Base-by-base conservation (phyloP, 2,329 filamentous ascomycete species). In the Colletotrichum ledebouriae region DNA sequence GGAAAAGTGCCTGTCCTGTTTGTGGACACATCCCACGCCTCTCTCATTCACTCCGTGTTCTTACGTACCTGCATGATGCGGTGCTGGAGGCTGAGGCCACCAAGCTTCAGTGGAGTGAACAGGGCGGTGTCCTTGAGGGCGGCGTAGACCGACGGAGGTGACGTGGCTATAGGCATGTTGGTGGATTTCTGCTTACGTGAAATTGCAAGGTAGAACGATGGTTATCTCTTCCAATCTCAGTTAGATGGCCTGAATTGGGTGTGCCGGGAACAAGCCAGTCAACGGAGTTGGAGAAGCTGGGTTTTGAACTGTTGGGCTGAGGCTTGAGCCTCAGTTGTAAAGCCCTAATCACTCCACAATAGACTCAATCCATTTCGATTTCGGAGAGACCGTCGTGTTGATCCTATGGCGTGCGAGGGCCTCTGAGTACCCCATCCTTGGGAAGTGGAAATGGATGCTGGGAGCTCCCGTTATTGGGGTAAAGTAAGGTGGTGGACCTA, bases 21-120 rank as follows among this genome's bases (percentile, higher is more conserved):
- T 7, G 6, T 2, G 29, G 7, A 29, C 6, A 29, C 29, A 9
- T 29, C 29, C 6, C 6, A 29, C 9, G 29, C 6, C 29, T 29
- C 29, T 29, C 29, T 55, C 3, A 22, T 39, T n/a, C 15, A 15
- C 37, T 39, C 4, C n/a, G 5, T 46, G 7, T 46, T 10, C 9
- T 1, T 4, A 47, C 47, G 41, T 55, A 76, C 78, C 74, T 79
- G 76, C 10, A 79, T 75, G 25, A 81, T 74, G 29, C 80, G 77
- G 66, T 82, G 80, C 37, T 75, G 72, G 29, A 82, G 73, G 7
- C 69, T 70, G 33, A 75, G 61, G 15, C 74, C 72, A 25, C 80
- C 80, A 46, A 82, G 53, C 62, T 76, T 76, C 42, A 80, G 53
- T 9, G 78, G 75, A 1, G 74, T 71, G 69, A 81, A 81, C 12